Conservation (phyloP, 257 asterid genomes). For the Nyctanthes arbortristis region DNA sequence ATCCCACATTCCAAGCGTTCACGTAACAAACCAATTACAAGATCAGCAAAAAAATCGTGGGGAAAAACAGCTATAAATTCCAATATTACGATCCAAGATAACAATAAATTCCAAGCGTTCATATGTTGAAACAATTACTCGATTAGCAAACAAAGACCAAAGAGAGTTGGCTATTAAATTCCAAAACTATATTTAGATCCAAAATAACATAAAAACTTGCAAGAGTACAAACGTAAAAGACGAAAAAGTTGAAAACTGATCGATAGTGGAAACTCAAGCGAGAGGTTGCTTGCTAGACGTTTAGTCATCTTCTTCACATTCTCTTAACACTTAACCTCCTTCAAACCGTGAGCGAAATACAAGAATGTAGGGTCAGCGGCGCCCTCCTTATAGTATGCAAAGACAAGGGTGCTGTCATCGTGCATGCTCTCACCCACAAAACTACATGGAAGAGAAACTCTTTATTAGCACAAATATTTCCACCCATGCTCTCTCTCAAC, state of each 20-base stretch:
- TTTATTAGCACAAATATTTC: not conserved
- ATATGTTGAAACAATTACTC: too few relatives aligned
- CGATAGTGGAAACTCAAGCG: slow-evolving; percentile 6
- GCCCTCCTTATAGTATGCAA: slow-evolving; percentile 91
- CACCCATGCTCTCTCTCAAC: too few relatives aligned
- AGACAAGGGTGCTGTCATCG: slow-evolving; percentile 65
- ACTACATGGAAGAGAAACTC: slow-evolving; percentile 29
- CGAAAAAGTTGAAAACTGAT: not conserved
- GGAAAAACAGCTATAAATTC: slow-evolving; percentile 24
- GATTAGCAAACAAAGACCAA: too few relatives aligned
- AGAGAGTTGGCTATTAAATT: too few relatives aligned
- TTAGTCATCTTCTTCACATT: not conserved
- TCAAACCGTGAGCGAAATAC: slow-evolving; percentile 69
- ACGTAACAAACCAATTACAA: too few relatives aligned
- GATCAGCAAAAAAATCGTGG: not conserved
- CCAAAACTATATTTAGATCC: not conserved
- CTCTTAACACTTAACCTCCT: slow-evolving; percentile 78
- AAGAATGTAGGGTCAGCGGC: slow-evolving; percentile 85
- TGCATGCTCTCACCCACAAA: slow-evolving; percentile 92
- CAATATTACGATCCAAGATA: not conserved
- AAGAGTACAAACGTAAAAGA: not conserved
- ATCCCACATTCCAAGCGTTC: too few relatives aligned
- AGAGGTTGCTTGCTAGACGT: not conserved
- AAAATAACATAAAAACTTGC: slow-evolving; percentile 1
- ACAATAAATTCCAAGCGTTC: not conserved